Base-by-base conservation (phyloP, 2,329 filamentous ascomycete species). In the Microdochium paspali region DNA sequence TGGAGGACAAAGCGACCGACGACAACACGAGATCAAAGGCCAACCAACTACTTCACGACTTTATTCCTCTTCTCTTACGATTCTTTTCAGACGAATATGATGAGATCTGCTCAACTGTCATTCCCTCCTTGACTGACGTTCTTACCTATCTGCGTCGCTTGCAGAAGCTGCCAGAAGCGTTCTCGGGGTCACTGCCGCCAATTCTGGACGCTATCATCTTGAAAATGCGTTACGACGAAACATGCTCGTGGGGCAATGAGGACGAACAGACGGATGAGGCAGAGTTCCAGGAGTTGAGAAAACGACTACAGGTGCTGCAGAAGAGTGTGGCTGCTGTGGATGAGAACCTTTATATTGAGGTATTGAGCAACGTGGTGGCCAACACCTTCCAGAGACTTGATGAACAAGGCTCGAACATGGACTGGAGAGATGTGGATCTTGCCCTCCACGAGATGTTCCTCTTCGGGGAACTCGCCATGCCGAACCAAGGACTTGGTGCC, bases 81-180 rank as follows among this genome's bases (percentile, higher is more conserved):
- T 96, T 96, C 72, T 96, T 98, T 68, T 87, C 90, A 23, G 93
- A 98, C 66, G 90, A 98, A 62, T 98, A 94, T 64, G 93, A 98
- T 65, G 93, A 98, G 69, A 85, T 98, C 56, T 97, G 93, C 72
- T 94, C 90, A 30, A 93, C 89, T 12, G 89, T 97, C 49, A 95
- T 98, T 51, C 87, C 90, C 21, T 91, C 88, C 31, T 80, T 97
- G 47, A 95, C 88, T 44, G 94, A 98, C 59, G 79, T 97, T 44
- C 78, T 98, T 51, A 90, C 89, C 24, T 91, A 95, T 63, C 78
- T 97, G 54, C 85, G 93, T 49, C 95, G 90, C 66, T 73, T 90
- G 31, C 78, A 84, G 12, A 74, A 80, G 20, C 73, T 94, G n/a
- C 82, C 86, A 18, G 69, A 76, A 44, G 79, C 86, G 47, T 93